phyloP scores from a whole-genome alignment of 805 yeast species.

The Nakazawaea sp. region DNA sequence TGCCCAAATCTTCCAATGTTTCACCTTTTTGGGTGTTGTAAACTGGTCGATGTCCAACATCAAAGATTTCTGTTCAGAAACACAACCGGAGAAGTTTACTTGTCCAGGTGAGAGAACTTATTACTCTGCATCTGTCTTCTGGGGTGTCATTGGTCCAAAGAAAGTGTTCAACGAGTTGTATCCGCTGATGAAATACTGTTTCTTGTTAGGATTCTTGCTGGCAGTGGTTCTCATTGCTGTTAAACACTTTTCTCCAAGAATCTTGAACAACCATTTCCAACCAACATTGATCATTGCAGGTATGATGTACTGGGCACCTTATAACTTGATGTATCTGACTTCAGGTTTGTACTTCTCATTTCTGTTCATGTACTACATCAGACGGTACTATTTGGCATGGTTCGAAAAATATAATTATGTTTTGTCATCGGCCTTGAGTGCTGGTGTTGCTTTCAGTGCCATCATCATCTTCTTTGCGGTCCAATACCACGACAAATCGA shows the following conservation, averaged over 20 bases:
- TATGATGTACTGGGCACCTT: conserved; percentile 40
- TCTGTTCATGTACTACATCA: conserved; percentile 33
- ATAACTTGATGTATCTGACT: conserved; percentile 37
- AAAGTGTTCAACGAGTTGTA: conserved; percentile 36
- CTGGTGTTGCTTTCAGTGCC: conserved; percentile 49
- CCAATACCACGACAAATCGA: conserved; percentile 30
- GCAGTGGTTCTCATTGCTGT: conserved; percentile 23
- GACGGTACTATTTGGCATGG: conserved; percentile 19
- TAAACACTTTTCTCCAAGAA: conserved; percentile 18
- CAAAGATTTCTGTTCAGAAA: conserved; percentile 26
- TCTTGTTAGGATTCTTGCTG: conserved; percentile 30
- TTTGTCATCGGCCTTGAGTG: conserved; percentile 42
- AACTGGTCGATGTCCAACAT: conserved; percentile 28
- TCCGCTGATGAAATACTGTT: conserved; percentile 57
- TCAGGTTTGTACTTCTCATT: conserved; percentile 31
- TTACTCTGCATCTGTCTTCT: conserved; percentile 35
- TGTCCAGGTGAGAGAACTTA: conserved; percentile 34
- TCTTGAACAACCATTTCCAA: conserved; percentile 30
- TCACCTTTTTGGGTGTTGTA: conserved; percentile 24
- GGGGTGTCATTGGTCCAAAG: conserved; percentile 12
- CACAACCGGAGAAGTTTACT: conserved; percentile 31
- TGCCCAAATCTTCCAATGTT: conserved; percentile 23
- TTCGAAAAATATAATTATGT: conserved; percentile 41
- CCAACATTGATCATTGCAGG: conserved; percentile 49
- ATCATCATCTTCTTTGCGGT: conserved; percentile 48